These are phyloP conservation scores for Haplosporangium sp. DNA, from an alignment of 371 early-diverging fungal species.

Conservation along the genomic window DNA sequence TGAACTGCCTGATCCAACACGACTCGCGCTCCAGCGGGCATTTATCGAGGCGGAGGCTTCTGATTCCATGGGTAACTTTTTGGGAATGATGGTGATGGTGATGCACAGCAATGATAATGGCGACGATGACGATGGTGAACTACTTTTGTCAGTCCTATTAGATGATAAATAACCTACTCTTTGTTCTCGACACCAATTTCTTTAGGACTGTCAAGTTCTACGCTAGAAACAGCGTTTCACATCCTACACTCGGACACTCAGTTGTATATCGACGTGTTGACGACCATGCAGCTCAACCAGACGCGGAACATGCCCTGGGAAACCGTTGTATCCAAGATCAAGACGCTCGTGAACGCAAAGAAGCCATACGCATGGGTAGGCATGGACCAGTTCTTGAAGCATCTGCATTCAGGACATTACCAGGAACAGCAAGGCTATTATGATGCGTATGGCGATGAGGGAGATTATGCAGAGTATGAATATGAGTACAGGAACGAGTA, in stretches of 20 bases:
- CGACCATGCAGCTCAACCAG: slow-evolving; percentile 53
- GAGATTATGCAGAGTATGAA: slow-evolving; percentile 14
- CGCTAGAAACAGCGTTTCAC: slow-evolving; percentile 36
- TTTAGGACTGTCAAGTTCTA: slow-evolving; percentile 34
- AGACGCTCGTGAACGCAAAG: slow-evolving; percentile 25
- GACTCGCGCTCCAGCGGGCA: slow-evolving; percentile 45
- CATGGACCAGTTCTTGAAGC: slow-evolving; percentile 45
- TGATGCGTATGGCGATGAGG: background rate
- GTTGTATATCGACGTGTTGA: slow-evolving; percentile 53
- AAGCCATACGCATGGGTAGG: slow-evolving; percentile 47
- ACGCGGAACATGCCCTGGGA: slow-evolving; percentile 56
- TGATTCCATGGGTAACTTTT: slow-evolving; percentile 48
- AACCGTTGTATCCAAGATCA: slow-evolving; percentile 42
- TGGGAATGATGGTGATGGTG: background rate
- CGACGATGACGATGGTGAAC: too few species aligned
- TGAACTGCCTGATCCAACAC: slow-evolving; percentile 32
- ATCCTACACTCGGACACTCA: slow-evolving; percentile 46
- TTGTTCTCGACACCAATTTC: background rate
- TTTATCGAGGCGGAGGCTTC: slow-evolving; percentile 56
- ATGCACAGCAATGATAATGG: too few species aligned
- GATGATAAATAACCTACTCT: background rate
- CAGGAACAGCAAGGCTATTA: slow-evolving; percentile 18
- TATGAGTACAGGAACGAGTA: too few species aligned
- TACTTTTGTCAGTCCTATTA: background rate
- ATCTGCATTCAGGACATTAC: slow-evolving; percentile 37